phyloP scores from a whole-genome alignment of 371 early-diverging fungal genomes.

The Dipsacomyces acuminosporus region DNA sequence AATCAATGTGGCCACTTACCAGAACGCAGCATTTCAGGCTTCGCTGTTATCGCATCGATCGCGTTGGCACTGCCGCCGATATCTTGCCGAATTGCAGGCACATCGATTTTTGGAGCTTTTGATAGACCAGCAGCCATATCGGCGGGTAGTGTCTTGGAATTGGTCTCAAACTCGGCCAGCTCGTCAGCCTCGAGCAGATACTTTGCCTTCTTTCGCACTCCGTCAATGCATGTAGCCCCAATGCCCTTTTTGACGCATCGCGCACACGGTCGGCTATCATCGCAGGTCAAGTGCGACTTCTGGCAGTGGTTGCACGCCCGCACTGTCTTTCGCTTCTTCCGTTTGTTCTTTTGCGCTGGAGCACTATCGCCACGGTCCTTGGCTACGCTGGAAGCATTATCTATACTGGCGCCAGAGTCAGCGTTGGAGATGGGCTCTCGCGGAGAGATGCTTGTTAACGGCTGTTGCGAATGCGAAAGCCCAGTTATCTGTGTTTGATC shows the following conservation, averaged over 20 bases:
- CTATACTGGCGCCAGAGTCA: too few relatives aligned
- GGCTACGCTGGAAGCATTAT: too few relatives aligned
- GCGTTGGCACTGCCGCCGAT: too few relatives aligned
- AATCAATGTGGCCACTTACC: neutral
- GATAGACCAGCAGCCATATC: neutral
- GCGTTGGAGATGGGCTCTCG: too few relatives aligned
- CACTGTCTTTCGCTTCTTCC: slow-evolving; percentile 35
- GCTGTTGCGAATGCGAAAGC: too few relatives aligned
- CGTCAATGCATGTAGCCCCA: slow-evolving; percentile 69
- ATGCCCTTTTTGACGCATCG: slow-evolving; percentile 77
- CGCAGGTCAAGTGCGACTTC: slow-evolving; percentile 42
- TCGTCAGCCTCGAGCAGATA: slow-evolving; percentile 59
- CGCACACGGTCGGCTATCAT: slow-evolving; percentile 67
- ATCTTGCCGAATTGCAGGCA: slow-evolving; percentile 23
- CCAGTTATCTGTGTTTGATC: too few relatives aligned
- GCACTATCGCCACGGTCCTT: too few relatives aligned
- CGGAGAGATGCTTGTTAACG: too few relatives aligned
- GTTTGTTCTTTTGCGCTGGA: slow-evolving; percentile 2
- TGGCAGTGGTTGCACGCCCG: slow-evolving; percentile 50
- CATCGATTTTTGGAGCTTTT: slow-evolving; percentile 16
- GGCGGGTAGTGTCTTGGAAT: too few relatives aligned
- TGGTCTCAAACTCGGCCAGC: slow-evolving; percentile 28
- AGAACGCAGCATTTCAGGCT: too few relatives aligned
- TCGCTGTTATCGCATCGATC: too few relatives aligned
- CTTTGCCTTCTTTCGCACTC: slow-evolving; percentile 73